Evolutionary conservation across 768 basidiomycete genomes (phyloP), one percentile per base, ranked within the genome.

Genomic region (Rhizopogon rudus): DNA sequence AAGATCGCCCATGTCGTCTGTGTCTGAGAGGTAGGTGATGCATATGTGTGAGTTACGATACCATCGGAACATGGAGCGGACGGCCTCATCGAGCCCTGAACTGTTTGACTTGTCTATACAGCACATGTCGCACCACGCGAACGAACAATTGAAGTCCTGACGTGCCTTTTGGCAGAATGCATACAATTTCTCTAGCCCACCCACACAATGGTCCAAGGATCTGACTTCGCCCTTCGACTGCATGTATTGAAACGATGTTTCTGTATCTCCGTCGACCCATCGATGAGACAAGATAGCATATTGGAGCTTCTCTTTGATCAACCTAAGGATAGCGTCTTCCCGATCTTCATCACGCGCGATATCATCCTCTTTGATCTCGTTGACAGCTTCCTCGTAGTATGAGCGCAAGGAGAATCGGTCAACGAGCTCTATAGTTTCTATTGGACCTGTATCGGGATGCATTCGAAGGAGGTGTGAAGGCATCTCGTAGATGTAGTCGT

Each of bases 41-140:
- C 56, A 57, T 22, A 57, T 46, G 3, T 48, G 43, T 45, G 56
- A 43, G 45, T 57, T 57, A 33, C 44, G 56, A 20, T 57, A 57
- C 56, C 56, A 57, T 39, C 56, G 42, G 20, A 53, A 57, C 56
- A 57, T 57, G 22, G 56, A 57, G 10, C 56, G 41, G 42, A 57
- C 45, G 37, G 56, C 56, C 29, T 57, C 56, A 16, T 58, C 57
- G 7, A 62, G 53, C n/a, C 61, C 61, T 16, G 61, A 49, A 29
- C 60, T 62, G 44, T 60, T 62, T 10, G 54, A 41, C 31, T 55
- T 63, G 54, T 63, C 57, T 46, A 61, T 59, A 40, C 61, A 63
- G 22, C 53, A 58, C 17, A 57, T 58, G 25, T 61, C 60, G 25
- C 44, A 51, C 61, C 60, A 61, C 20, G 46, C 61, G 10, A 51